Base-by-base conservation (phyloP, 495 filamentous ascomycete species). In the Aspergillus mulundensis region DNA sequence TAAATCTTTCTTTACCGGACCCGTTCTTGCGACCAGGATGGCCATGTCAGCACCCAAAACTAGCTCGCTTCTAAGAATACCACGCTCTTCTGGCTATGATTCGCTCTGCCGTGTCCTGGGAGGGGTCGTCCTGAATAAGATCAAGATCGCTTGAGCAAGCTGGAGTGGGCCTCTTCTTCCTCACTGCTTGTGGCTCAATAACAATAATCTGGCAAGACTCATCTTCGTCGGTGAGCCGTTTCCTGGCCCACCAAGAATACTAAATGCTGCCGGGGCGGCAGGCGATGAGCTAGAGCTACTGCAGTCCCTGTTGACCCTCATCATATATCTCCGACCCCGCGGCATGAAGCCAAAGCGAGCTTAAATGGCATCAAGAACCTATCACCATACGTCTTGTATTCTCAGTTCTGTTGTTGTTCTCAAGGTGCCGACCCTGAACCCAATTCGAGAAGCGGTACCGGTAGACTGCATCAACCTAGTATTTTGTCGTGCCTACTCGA, bases 21-120 rank as follows among this genome's bases (percentile, higher is more conserved):
- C 18, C 24, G 16, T 21, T 14, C 43, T 20, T 10, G 53, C 30
- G 24, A 41, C 36, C 53, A 14, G 32, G 6, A 14, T 36, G 32
- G 11, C 32, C 32, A 39, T 48, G 53, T 55, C 53, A 55, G 53
- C 53, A 55, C 53, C 53, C 53, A 55, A 55, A 48, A 48, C 10
- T 52, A 24, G 15, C 7, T 23, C 16, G 21, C 43, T 53, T 53
- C 36, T 50, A 50, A 50, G 47, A 50, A 50, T 50, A 50, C 36
- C 45, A 19, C 25, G 12, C 30, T 34, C 49, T 19, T 14, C 7
- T 28, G 0, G 11, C 15, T 34, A 30, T 49, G 14, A 23, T 42
- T 18, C 19, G 11, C 20, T 24, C 42, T 20, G 3, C 20, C 20
- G 11, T 14, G 42, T 23, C 11, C 42, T 12, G 20, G 23, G 44